Evolutionary conservation across 2,329 filamentous ascomycete genomes (phyloP).

Genomic region (Fusarium anguioides): DNA sequence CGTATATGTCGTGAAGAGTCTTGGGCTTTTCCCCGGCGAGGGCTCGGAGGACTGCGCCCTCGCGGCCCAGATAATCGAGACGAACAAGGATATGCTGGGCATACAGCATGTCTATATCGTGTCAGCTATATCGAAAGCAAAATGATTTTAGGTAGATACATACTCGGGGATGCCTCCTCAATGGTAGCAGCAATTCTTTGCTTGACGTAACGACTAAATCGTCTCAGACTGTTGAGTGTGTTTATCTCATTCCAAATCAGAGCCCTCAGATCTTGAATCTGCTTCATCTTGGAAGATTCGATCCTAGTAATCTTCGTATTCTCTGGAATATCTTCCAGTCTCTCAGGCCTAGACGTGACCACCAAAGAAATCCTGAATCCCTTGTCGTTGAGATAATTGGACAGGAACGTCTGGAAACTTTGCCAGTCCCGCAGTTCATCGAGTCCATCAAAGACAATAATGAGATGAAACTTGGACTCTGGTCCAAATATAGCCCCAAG

Average conservation of each 20-base stretch:
- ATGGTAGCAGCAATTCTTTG: conserved; percentile 47
- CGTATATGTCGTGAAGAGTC: conserved; percentile 44
- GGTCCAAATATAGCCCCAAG: background rate
- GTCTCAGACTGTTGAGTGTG: conserved; percentile 37
- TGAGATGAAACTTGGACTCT: conserved; percentile 1
- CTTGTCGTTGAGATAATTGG: background rate
- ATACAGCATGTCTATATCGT: conserved; percentile 49
- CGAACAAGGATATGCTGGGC: conserved; percentile 50
- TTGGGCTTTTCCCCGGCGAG: conserved; percentile 42
- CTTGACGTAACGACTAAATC: conserved; percentile 46
- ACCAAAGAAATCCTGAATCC: conserved; percentile 41
- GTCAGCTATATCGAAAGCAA: no score
- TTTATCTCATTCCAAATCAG: conserved; percentile 46
- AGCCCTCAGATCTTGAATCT: conserved; percentile 44
- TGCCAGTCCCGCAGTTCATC: conserved; percentile 5
- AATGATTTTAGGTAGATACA: background rate
- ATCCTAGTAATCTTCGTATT: conserved; percentile 17
- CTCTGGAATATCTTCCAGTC: conserved; percentile 16
- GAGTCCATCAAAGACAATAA: conserved; percentile 5
- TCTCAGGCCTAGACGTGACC: conserved; percentile 40
- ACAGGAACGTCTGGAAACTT: background rate
- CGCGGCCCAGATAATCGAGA: conserved; percentile 48
- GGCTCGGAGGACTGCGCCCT: conserved; percentile 48
- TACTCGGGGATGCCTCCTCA: conserved; percentile 48
- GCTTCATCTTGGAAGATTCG: conserved; percentile 44